phyloP scores from a whole-genome alignment of 192 early-diverging fungal species.

The Dimargaris verticillata region DNA sequence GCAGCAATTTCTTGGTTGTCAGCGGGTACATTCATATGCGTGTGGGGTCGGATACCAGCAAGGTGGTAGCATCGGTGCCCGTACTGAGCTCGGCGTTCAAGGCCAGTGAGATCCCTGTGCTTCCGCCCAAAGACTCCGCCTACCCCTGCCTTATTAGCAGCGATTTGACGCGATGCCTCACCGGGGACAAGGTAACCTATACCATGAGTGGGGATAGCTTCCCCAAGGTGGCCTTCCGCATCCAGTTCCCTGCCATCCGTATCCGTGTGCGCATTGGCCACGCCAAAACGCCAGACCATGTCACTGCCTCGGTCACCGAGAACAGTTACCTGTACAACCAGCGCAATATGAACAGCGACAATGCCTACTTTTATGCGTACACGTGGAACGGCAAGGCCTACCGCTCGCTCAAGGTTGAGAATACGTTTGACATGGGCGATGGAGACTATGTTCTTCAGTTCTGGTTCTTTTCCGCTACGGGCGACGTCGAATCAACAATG shows the following conservation, averaged over 20 bases:
- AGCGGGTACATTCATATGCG: background rate
- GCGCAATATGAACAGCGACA: background rate
- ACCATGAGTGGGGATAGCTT: background rate
- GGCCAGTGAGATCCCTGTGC: background rate
- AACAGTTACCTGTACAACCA: background rate
- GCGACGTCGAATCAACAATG: background rate
- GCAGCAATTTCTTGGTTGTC: background rate
- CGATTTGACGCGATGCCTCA: background rate
- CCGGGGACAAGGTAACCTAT: background rate
- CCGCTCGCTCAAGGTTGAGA: background rate
- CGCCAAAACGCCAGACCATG: background rate
- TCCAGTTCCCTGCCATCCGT: constrained; percentile 2
- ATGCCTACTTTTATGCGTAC: background rate
- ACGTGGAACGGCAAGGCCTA: background rate
- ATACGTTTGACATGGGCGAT: background rate
- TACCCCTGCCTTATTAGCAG: background rate
- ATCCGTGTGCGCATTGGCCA: constrained; percentile 1
- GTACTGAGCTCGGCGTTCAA: no score
- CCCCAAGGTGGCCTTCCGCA: background rate
- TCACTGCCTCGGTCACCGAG: constrained; percentile 4
- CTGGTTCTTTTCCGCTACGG: background rate
- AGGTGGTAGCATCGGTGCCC: background rate
- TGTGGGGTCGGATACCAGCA: no score
- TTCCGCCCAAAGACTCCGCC: no score
- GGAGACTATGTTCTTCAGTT: background rate